Conservation (phyloP, 352 stramenopile species). For the Globisporangium rhizosaccharum region DNA sequence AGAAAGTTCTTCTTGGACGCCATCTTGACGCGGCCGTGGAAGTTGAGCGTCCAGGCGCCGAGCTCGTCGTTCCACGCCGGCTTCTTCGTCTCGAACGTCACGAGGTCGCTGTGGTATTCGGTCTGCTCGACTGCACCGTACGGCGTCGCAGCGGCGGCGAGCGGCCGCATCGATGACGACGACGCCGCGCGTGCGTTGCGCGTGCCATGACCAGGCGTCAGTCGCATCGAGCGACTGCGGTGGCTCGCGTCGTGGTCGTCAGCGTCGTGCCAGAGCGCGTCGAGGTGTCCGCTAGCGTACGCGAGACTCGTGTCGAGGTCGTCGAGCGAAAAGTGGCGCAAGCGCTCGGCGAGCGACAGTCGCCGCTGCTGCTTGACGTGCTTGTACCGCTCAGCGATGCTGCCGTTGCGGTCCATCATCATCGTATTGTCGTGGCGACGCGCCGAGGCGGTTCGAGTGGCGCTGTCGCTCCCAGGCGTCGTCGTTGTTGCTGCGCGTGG, state of each 20-base stretch:
- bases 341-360: conserved; percentile 46
- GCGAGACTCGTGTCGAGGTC: conserved; percentile 45
- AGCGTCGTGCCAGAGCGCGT: conserved; percentile 38
- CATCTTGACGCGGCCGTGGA: conserved; percentile 83
- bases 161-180: not conserved
- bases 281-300: conserved; percentile 21
- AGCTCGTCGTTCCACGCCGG: conserved; percentile 82
- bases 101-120: conserved; percentile 69
- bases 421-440: conserved; percentile 29
- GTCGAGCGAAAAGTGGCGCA: conserved; percentile 52
- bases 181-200: conserved; percentile 17
- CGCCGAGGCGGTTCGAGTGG: conserved; percentile 35
- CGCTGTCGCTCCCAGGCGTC: conserved; percentile 26
- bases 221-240: conserved; percentile 27
- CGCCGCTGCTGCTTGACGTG: conserved; percentile 38
- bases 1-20: conserved; percentile 93
- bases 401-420: conserved; percentile 44
- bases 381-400: conserved; percentile 59
- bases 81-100: conserved; percentile 80
- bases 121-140: conserved; percentile 71
- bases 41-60: conserved; percentile 86
- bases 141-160: conserved; percentile 15
- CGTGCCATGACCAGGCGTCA: conserved; percentile 21
- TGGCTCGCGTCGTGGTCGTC: conserved; percentile 34
- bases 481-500: conserved; percentile 2